Conservation (phyloP, 129 eudicot genomes). For the Arctium minus region DNA sequence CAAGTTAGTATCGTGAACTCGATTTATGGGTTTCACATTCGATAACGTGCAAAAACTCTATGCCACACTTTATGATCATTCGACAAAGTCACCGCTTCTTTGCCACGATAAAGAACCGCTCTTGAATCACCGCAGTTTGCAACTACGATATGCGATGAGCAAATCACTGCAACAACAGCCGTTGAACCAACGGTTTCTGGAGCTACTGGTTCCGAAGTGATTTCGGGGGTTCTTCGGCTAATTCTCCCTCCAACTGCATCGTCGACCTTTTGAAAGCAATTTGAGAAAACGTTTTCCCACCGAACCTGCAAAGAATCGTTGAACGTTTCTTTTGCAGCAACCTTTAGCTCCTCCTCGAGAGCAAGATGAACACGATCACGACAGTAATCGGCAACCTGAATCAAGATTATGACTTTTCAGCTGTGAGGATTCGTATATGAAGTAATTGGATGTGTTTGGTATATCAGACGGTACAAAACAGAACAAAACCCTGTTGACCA, state of each 20-base stretch:
- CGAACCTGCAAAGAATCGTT: conserved; percentile 40
- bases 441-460: not conserved
- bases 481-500: no score
- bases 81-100: conserved; percentile 57
- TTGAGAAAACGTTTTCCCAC: conserved; percentile 59
- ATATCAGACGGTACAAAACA: not conserved
- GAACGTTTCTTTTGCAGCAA: conserved; percentile 19
- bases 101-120: conserved; percentile 80
- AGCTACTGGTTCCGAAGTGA: conserved; percentile 46
- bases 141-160: conserved; percentile 67
- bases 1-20: not conserved
- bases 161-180: conserved; percentile 67
- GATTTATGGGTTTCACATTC: not conserved
- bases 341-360: conserved; percentile 48
- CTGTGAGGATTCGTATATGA: not conserved
- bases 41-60: not conserved
- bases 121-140: conserved; percentile 83
- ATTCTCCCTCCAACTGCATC: conserved; percentile 68
- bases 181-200: conserved; percentile 78
- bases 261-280: conserved; percentile 63
- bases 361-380: conserved; percentile 57
- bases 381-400: conserved; percentile 70
- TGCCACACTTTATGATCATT: conserved; percentile 67
- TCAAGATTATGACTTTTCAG: not conserved
- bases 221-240: conserved; percentile 1